phyloP scores from a whole-genome alignment of 2,329 filamentous ascomycete genomes.

The Pyrenophora teres region DNA sequence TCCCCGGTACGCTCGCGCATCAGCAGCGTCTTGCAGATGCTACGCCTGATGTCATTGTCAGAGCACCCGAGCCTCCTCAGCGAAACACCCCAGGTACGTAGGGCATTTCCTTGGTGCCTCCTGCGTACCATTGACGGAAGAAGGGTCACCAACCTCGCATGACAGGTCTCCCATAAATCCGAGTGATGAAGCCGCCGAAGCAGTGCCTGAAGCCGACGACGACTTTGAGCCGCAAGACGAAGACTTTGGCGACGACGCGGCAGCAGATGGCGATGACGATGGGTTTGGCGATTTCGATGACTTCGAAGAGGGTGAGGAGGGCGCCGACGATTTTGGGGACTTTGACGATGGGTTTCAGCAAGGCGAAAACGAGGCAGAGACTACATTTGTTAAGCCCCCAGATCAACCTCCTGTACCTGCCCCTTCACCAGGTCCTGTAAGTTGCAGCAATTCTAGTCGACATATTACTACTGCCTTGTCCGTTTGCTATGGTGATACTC shows the following conservation, averaged over 20 bases:
- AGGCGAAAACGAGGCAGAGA: conserved; percentile 45
- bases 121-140: conserved; percentile 65
- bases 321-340: conserved; percentile 54
- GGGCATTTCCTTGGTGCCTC: conserved; percentile 47
- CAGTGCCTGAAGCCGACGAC: conserved; percentile 10
- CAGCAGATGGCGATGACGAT: conserved; percentile 48
- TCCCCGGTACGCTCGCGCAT: conserved; percentile 64
- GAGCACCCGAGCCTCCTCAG: conserved; percentile 50
- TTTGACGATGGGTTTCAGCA: conserved; percentile 56
- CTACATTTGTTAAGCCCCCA: conserved; percentile 47
- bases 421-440: conserved; percentile 55
- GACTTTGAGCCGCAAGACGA: conserved; percentile 16
- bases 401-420: conserved; percentile 47
- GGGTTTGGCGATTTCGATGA: conserved; percentile 65
- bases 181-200: conserved; percentile 37
- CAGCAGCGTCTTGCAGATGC: conserved; percentile 63
- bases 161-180: conserved; percentile 55
- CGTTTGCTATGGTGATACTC: conserved; percentile 30
- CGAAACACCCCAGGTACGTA: conserved; percentile 62
- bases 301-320: conserved; percentile 59
- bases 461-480: conserved; percentile 42
- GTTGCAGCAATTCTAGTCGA: conserved; percentile 47
- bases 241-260: conserved; percentile 33
- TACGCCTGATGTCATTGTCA: conserved; percentile 61
- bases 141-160: conserved; percentile 61